A percentile compares a stretch with the other conserved stretches of the same genome.
Evolutionary conservation across 305 asterid species (phyloP).

Genomic region (Fraxinus paxiana): DNA sequence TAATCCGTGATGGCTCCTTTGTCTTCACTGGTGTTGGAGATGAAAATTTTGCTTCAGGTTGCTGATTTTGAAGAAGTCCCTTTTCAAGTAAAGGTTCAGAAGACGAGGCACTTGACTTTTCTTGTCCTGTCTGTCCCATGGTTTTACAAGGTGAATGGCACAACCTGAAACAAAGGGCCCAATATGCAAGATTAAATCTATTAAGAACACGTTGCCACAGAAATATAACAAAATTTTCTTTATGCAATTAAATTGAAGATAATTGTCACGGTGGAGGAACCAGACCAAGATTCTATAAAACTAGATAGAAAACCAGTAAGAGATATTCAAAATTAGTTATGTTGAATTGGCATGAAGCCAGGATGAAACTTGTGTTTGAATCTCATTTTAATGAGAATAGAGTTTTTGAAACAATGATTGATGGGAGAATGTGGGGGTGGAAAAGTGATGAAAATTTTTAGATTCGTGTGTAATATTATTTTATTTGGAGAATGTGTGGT

Average conservation of each 20-base stretch:
- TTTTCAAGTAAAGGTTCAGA: constrained; percentile 25
- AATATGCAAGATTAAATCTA: not conserved
- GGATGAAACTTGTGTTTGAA: no score
- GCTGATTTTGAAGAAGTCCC: constrained; percentile 17
- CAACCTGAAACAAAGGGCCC: constrained; percentile 15
- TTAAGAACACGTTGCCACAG: not conserved
- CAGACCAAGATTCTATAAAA: not conserved
- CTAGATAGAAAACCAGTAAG: not conserved
- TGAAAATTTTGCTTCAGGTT: constrained; percentile 38
- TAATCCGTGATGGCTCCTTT: constrained; percentile 44
- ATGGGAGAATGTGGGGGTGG: no score
- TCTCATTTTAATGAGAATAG: no score
- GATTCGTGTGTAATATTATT: no score
- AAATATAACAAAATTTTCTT: not conserved
- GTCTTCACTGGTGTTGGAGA: constrained; percentile 61
- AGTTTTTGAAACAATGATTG: no score
- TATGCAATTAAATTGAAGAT: not conserved
- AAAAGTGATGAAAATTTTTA: no score
- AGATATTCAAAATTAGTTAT: not conserved
- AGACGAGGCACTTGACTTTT: constrained; percentile 21
- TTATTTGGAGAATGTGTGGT: no score
- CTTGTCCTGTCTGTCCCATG: constrained; percentile 37
- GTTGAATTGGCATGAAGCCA: not conserved
- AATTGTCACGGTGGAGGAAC: not conserved
- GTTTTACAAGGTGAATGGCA: not conserved